Percentiles rank a stretch among this genome's conserved stretches.
Conservation (phyloP, 352 stramenopile species). For the Globisporangium paroecandrum region DNA sequence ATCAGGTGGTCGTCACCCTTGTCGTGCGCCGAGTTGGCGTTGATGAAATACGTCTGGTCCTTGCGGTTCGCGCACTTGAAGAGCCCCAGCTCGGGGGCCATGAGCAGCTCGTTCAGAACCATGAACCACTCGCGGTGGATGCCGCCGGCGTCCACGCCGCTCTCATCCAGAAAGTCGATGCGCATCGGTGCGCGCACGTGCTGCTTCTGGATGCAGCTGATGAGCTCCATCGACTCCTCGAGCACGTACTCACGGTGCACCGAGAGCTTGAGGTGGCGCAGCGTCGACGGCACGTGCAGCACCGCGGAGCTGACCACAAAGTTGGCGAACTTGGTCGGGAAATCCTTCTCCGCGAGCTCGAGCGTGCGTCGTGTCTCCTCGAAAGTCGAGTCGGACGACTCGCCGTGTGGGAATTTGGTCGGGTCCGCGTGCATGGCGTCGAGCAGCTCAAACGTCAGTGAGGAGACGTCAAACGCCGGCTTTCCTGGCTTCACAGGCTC, state of each 20-base stretch:
- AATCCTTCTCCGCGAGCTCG: slow-evolving; percentile 41
- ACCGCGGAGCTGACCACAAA: slow-evolving; percentile 71
- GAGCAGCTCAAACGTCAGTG: background rate
- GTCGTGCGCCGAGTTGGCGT: slow-evolving; percentile 54
- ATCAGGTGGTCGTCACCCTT: slow-evolving; percentile 64
- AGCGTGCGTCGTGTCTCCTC: slow-evolving; percentile 27
- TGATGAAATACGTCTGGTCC: slow-evolving; percentile 57
- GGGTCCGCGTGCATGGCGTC: background rate
- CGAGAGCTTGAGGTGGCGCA: slow-evolving; percentile 64
- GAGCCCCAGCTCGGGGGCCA: slow-evolving; percentile 39
- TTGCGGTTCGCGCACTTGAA: slow-evolving; percentile 50
- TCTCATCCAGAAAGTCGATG: slow-evolving; percentile 86
- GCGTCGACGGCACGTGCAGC: slow-evolving; percentile 50
- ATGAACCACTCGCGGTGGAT: slow-evolving; percentile 94
- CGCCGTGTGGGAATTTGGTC: background rate
- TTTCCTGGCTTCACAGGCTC: background rate
- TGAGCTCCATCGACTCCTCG: slow-evolving; percentile 68
- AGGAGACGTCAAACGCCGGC: background rate
- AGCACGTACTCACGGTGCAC: slow-evolving; percentile 62
- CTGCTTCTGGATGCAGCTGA: slow-evolving; percentile 53
- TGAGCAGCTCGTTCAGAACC: slow-evolving; percentile 63
- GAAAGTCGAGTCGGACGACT: background rate
- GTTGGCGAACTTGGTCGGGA: slow-evolving; percentile 70
- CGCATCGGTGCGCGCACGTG: slow-evolving; percentile 69
- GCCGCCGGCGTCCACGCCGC: slow-evolving; percentile 80